These are phyloP conservation scores for Hypoxylon subgilvum DNA, from an alignment of 495 filamentous ascomycete genomes.

Conservation along the genomic window DNA sequence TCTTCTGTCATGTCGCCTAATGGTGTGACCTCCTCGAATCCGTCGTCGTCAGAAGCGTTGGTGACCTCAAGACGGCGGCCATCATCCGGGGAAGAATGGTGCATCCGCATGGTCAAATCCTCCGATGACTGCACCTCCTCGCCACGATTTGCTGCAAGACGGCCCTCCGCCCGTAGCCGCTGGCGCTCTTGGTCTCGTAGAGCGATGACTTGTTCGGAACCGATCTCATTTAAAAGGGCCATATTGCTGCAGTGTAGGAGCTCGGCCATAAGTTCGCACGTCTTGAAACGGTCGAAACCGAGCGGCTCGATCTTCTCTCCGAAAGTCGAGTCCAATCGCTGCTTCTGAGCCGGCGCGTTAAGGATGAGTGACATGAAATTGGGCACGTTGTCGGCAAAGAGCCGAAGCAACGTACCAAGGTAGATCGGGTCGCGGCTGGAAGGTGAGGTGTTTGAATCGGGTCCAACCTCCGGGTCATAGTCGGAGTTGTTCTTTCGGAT, in stretches of 20 bases:
- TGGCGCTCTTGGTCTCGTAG: conserved; percentile 83
- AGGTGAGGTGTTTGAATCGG: conserved; percentile 75
- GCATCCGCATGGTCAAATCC: conserved; percentile 55
- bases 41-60: conserved; percentile 86
- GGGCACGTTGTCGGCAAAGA: conserved; percentile 90
- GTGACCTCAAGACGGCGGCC: conserved; percentile 69
- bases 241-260: conserved; percentile 98
- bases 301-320: conserved; percentile 90
- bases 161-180: conserved; percentile 73
- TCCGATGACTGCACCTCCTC: conserved; percentile 49
- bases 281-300: conserved; percentile 98
- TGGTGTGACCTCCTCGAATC: conserved; percentile 88
- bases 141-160: conserved; percentile 46
- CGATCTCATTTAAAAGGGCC: conserved; percentile 90
- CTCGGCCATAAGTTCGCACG: conserved; percentile 98
- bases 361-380: conserved; percentile 94
- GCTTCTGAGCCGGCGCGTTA: conserved; percentile 60
- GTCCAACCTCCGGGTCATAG: conserved; percentile 88
- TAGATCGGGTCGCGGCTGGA: conserved; percentile 94
- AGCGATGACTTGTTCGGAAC: conserved; percentile 85
- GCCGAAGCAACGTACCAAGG: conserved; percentile 86
- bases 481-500: conserved; percentile 99
- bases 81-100: conserved; percentile 53
- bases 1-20: conserved; percentile 71
- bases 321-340: conserved; percentile 69